Conservation (phyloP, 345 rosid genomes). For the Populus deltoides region DNA sequence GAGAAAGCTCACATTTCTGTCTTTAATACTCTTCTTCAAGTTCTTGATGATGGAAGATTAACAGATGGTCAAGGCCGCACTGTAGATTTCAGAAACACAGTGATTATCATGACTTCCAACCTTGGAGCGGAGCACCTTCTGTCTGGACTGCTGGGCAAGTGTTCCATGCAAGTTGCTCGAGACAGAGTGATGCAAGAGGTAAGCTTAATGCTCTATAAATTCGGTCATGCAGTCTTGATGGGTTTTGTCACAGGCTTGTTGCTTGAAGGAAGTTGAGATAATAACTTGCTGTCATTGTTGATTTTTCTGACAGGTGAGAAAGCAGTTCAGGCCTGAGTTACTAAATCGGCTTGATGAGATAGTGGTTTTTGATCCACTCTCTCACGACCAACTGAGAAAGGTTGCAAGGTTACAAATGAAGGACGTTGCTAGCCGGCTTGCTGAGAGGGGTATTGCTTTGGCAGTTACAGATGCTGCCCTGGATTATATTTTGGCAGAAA, state of each 20-base stretch:
- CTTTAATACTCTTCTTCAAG: conserved; percentile 89
- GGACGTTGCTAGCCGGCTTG: conserved; percentile 74
- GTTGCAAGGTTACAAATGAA: conserved; percentile 82
- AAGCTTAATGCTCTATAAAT: not conserved
- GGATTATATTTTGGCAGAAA: conserved; percentile 62
- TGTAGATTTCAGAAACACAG: conserved; percentile 72
- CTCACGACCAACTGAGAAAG: conserved; percentile 81
- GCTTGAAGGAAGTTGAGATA: not conserved
- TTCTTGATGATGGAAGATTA: conserved; percentile 80
- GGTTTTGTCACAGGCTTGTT: too few relatives aligned
- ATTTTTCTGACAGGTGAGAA: conserved; percentile 46
- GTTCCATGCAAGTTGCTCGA: conserved; percentile 74
- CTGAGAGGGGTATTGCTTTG: conserved; percentile 80
- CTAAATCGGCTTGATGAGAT: conserved; percentile 84
- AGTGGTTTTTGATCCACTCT: conserved; percentile 86
- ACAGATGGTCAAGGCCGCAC: conserved; percentile 96
- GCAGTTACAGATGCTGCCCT: conserved; percentile 82
- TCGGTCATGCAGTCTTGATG: not conserved
- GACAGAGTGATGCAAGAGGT: conserved; percentile 84
- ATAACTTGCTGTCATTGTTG: not conserved
- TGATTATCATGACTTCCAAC: conserved; percentile 92
- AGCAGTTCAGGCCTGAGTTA: conserved; percentile 82
- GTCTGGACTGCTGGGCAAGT: conserved; percentile 65
- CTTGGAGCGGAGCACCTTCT: conserved; percentile 87
- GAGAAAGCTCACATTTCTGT: conserved; percentile 93